phyloP scores from a whole-genome alignment of 768 basidiomycete species.

The Lactarius tabidus region DNA sequence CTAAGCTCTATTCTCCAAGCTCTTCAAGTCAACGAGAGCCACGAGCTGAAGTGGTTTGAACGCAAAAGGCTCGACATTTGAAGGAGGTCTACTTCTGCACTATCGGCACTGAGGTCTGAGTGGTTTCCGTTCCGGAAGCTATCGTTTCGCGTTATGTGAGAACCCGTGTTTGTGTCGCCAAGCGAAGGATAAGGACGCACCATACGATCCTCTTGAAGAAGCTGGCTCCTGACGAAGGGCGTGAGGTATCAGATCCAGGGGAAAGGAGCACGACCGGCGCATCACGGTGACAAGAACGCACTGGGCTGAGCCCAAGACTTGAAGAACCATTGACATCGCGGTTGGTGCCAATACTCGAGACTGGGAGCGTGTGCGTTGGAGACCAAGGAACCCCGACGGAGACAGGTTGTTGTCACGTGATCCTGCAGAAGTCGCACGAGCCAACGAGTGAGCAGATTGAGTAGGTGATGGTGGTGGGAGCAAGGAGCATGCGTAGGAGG shows the following conservation, averaged over 20 bases:
- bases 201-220: slow-evolving; percentile 15
- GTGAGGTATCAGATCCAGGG: slow-evolving; percentile 36
- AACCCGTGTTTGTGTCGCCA: slow-evolving; percentile 8
- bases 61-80: slow-evolving; percentile 66
- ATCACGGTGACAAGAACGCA: too few species aligned
- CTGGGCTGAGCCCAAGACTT: slow-evolving; percentile 22
- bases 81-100: slow-evolving; percentile 39
- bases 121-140: slow-evolving; percentile 23
- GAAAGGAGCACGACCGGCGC: too few species aligned
- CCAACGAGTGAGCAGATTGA: slow-evolving; percentile 51
- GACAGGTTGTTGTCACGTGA: slow-evolving; percentile 65
- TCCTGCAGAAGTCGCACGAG: slow-evolving; percentile 49
- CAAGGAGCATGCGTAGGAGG: slow-evolving; percentile 37
- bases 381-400: slow-evolving; percentile 48
- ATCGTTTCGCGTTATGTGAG: slow-evolving; percentile 17
- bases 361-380: slow-evolving; percentile 42
- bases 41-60: slow-evolving; percentile 76
- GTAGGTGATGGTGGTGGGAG: slow-evolving; percentile 72
- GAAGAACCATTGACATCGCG: slow-evolving; percentile 26
- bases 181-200: slow-evolving; percentile 9
- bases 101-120: slow-evolving; percentile 15
- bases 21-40: slow-evolving; percentile 87
- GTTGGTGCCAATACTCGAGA: slow-evolving; percentile 40
- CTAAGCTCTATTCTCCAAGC: slow-evolving; percentile 55
- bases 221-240: slow-evolving; percentile 29